Percentiles rank a stretch among this genome's conserved stretches.
phyloP scores from a whole-genome alignment of 2,329 filamentous ascomycete species.

The Claviceps paspali region DNA sequence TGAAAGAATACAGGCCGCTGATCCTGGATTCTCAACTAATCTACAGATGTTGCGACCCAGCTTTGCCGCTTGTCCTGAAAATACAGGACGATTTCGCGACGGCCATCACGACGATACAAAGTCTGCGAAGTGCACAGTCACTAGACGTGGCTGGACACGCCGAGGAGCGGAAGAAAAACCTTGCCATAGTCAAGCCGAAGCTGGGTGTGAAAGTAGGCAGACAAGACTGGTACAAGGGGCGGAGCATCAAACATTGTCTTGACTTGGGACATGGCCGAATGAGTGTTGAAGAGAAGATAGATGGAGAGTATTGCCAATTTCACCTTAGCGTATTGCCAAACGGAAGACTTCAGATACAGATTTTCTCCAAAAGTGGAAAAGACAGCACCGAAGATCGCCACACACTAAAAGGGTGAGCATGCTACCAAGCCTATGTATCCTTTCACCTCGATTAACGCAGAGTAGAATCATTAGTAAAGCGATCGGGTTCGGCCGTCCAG shows the following conservation, averaged over 20 bases:
- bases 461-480: constrained; percentile 43
- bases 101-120: constrained; percentile 39
- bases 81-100: constrained; percentile 53
- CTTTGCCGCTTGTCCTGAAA: constrained; percentile 53
- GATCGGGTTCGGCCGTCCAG: constrained; percentile 41
- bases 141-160: constrained; percentile 8
- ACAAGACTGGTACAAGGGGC: constrained; percentile 47
- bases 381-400: constrained; percentile 63
- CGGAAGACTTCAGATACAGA: constrained; percentile 44
- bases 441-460: constrained; percentile 6
- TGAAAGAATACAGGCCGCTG: constrained; percentile 62
- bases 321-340: constrained; percentile 58
- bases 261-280: constrained; percentile 46
- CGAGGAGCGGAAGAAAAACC: constrained; percentile 8
- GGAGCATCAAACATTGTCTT: constrained; percentile 61
- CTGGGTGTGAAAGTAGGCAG: constrained; percentile 50
- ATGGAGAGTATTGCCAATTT: constrained; percentile 83
- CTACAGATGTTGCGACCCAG: constrained; percentile 47
- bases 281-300: constrained; percentile 69
- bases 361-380: constrained; percentile 87
- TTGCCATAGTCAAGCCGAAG: constrained; percentile 30
- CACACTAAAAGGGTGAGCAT: constrained; percentile 38
- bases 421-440: no score
- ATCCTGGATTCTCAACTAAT: constrained; percentile 41
- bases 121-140: constrained; percentile 9